phyloP scores from a whole-genome alignment of 768 basidiomycete genomes.

The Lactarius akahatsu region DNA sequence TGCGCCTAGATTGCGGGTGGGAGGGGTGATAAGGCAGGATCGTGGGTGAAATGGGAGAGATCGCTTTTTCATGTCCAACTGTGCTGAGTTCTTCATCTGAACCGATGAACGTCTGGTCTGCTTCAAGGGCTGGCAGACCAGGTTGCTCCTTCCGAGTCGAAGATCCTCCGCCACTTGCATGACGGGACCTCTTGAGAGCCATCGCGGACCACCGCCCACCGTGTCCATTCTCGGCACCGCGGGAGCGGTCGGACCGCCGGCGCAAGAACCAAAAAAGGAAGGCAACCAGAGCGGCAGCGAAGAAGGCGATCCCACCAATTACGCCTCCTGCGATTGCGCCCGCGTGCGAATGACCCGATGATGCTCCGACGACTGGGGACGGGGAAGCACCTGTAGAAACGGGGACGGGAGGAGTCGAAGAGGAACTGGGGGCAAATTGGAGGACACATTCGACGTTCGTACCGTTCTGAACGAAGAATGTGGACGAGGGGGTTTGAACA shows the following conservation, averaged over 20 bases:
- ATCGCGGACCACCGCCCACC: constrained; percentile 7
- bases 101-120: constrained; percentile 15
- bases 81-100: constrained; percentile 27
- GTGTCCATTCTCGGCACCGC: background rate
- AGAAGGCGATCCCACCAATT: constrained; percentile 46
- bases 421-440: constrained; percentile 23
- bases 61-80: constrained; percentile 22
- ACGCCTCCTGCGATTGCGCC: constrained; percentile 54
- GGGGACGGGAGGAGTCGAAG: constrained; percentile 32
- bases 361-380: background rate
- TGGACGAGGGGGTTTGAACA: constrained; percentile 30
- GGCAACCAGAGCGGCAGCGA: constrained; percentile 38
- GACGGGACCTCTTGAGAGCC: constrained; percentile 1
- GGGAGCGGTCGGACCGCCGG: constrained; percentile 10
- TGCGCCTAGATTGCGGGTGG: constrained; percentile 12
- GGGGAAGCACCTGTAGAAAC: constrained; percentile 19
- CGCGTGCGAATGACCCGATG: constrained; percentile 33
- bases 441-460: constrained; percentile 39
- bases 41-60: background rate
- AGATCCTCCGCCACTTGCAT: background rate
- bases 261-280: constrained; percentile 20
- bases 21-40: background rate
- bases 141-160: constrained; percentile 7
- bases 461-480: constrained; percentile 42
- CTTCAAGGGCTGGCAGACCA: constrained; percentile 1